Percentiles rank a stretch among this genome's conserved stretches.
phyloP scores from a whole-genome alignment of 192 early-diverging fungal genomes.

The Backusella mclennaniae region DNA sequence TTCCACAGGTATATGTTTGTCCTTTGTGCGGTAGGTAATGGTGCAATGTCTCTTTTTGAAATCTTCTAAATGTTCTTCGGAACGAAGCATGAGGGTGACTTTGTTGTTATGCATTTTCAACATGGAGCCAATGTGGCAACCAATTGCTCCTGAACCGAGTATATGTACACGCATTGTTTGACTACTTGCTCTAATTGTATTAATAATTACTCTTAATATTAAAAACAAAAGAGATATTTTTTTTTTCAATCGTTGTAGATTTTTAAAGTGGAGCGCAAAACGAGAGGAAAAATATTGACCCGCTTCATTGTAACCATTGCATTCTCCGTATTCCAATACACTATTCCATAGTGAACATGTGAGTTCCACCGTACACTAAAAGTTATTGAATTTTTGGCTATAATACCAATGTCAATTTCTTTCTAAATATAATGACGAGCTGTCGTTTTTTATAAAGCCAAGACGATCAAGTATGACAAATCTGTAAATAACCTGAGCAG shows the following conservation, averaged over 20 bases:
- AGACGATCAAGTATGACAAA: too few species aligned
- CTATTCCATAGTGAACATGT: too few species aligned
- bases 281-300: background rate
- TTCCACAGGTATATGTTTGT: background rate
- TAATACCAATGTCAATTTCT: too few species aligned
- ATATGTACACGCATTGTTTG: slow-evolving; percentile 51
- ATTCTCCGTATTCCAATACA: too few species aligned
- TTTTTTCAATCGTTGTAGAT: background rate
- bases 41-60: slow-evolving; percentile 12
- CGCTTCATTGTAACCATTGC: background rate
- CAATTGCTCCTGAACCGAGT: slow-evolving; percentile 71
- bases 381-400: too few species aligned
- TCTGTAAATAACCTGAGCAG: too few species aligned
- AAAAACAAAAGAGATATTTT: too few species aligned
- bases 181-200: too few species aligned
- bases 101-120: slow-evolving; percentile 46
- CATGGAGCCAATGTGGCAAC: slow-evolving; percentile 59
- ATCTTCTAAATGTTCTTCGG: slow-evolving; percentile 6
- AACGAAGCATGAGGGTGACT: slow-evolving; percentile 58
- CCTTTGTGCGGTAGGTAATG: slow-evolving; percentile 12
- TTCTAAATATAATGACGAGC: too few species aligned
- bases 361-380: too few species aligned
- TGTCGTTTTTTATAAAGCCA: too few species aligned
- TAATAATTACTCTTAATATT: too few species aligned
- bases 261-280: background rate